phyloP scores from a whole-genome alignment of 2,329 filamentous ascomycete species.

The Phaeosphaeriaceae sp. region DNA sequence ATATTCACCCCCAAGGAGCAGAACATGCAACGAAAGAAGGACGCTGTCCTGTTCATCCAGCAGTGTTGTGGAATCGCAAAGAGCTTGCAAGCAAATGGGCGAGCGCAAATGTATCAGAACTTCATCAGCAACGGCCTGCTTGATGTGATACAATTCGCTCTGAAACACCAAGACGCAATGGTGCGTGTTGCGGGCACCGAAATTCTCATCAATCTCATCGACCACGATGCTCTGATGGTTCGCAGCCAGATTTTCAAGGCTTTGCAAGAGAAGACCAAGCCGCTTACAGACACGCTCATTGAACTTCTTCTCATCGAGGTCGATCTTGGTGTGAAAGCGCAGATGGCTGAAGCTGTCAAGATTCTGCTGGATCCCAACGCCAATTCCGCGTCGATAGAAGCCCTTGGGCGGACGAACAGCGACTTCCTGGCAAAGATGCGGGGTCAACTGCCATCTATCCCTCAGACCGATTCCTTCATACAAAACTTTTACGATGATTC shows the following conservation, averaged over 20 bases:
- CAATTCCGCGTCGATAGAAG: conserved; percentile 66
- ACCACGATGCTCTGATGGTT: conserved; percentile 95
- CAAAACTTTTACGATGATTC: conserved; percentile 89
- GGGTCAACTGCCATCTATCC: conserved; percentile 56
- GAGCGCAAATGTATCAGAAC: conserved; percentile 85
- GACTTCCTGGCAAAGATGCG: conserved; percentile 73
- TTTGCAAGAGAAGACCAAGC: conserved; percentile 83
- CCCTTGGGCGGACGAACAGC: conserved; percentile 66
- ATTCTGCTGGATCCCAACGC: conserved; percentile 81
- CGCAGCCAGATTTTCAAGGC: conserved; percentile 91
- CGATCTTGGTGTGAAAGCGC: conserved; percentile 92
- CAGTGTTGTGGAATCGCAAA: conserved; percentile 95
- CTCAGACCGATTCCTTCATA: conserved; percentile 85
- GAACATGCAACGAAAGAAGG: conserved; percentile 80
- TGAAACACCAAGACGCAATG: conserved; percentile 82
- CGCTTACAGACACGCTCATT: conserved; percentile 89
- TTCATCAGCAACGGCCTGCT: conserved; percentile 89
- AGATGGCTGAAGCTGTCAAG: conserved; percentile 94
- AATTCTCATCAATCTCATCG: conserved; percentile 90
- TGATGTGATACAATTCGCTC: conserved; percentile 87
- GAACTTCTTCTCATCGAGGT: conserved; percentile 90
- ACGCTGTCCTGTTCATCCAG: conserved; percentile 94
- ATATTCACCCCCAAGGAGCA: conserved; percentile 75
- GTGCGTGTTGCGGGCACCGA: conserved; percentile 93
- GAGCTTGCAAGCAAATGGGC: conserved; percentile 83